phyloP scores from a whole-genome alignment of 129 eudicot genomes.

The Flaveria trinervia region DNA sequence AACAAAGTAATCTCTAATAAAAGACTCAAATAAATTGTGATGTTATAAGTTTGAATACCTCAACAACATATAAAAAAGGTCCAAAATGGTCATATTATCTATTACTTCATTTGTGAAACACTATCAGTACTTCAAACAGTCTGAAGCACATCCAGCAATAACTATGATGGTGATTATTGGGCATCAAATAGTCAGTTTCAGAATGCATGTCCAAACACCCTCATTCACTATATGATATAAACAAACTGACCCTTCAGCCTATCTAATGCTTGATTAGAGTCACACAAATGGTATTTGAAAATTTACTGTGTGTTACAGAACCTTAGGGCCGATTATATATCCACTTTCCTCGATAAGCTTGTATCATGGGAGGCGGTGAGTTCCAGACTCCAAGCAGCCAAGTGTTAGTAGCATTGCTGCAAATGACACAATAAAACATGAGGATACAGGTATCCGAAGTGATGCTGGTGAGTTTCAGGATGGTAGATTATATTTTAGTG shows the following conservation, averaged over 20 bases:
- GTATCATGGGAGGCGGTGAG: constrained; percentile 90
- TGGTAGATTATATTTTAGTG: not conserved
- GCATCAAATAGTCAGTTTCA: not conserved
- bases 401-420: constrained; percentile 50
- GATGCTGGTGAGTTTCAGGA: constrained; percentile 39
- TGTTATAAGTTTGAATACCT: no score
- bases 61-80: no score
- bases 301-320: constrained; percentile 48
- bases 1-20: no score
- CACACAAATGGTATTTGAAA: not conserved
- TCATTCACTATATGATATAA: no score
- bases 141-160: no score
- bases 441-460: constrained; percentile 45
- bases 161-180: no score
- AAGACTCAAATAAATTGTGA: no score
- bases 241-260: not conserved
- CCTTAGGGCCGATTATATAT: constrained; percentile 75
- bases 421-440: constrained; percentile 28
- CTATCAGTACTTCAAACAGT: no score
- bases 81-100: no score
- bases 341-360: constrained; percentile 72
- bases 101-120: not conserved
- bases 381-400: constrained; percentile 75
- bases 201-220: constrained; percentile 1
- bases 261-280: not conserved